A percentile compares a stretch with the other conserved stretches of the same genome.
Evolutionary conservation across 2,329 filamentous ascomycete species (phyloP).

Genomic region (Phialocephala sp.): DNA sequence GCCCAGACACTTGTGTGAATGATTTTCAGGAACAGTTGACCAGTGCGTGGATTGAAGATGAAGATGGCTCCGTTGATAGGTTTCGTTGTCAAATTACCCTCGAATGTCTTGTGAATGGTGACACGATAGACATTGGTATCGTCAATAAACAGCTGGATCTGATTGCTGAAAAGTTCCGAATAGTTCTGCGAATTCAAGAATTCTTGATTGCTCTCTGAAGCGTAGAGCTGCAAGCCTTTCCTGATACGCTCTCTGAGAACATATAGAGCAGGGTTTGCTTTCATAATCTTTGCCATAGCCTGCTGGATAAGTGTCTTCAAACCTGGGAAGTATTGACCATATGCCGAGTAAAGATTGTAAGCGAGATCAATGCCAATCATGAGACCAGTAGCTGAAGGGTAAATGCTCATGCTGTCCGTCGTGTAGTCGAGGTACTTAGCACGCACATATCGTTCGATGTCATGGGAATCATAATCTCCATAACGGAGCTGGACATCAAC

Average conservation of each 20-base stretch:
- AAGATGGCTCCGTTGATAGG: conserved; percentile 99
- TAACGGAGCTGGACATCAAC: conserved; percentile 95
- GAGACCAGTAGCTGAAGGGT: conserved; percentile 92
- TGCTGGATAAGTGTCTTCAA: conserved; percentile 95
- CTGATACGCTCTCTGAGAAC: conserved; percentile 96
- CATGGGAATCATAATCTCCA: conserved; percentile 98
- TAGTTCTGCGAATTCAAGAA: conserved; percentile 99
- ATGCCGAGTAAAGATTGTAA: conserved; percentile 98
- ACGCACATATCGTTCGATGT: conserved; percentile 96
- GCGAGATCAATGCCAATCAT: conserved; percentile 98
- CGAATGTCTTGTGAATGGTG: conserved; percentile 99
- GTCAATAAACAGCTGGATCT: conserved; percentile 98
- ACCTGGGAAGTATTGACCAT: conserved; percentile 98
- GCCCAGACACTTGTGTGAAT: conserved; percentile 99
- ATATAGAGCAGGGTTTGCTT: conserved; percentile 95
- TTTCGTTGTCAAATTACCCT: conserved; percentile 98
- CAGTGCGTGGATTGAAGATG: conserved; percentile 99
- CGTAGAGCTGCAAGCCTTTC: conserved; percentile 97
- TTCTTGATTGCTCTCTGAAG: conserved; percentile 98
- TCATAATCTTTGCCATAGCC: conserved; percentile 99
- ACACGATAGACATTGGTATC: conserved; percentile 99
- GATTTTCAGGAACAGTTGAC: conserved; percentile 97
- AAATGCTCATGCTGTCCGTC: conserved; percentile 98
- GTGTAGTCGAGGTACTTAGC: conserved; percentile 99
- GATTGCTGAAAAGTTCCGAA: conserved; percentile 98